These are phyloP conservation scores for Metschnikowia peoriensis DNA, from an alignment of 805 yeast species.

Conservation along the genomic window DNA sequence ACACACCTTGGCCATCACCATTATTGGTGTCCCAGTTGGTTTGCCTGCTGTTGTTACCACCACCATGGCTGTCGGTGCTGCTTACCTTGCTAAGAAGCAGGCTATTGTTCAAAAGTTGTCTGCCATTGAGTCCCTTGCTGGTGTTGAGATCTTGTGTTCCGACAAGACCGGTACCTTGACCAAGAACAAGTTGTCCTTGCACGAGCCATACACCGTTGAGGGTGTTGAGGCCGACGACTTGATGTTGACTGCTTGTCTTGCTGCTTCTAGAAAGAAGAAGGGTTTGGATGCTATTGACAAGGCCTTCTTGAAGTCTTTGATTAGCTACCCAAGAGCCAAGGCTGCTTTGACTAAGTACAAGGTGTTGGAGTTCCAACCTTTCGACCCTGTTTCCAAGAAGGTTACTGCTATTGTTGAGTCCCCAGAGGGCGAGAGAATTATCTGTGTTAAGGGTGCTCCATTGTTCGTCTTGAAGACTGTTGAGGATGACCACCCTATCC, in stretches of 20 bases:
- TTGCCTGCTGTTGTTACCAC: slow-evolving; percentile 98
- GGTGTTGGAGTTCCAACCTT: slow-evolving; percentile 94
- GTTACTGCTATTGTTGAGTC: slow-evolving; percentile 94
- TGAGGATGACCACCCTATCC: slow-evolving; percentile 95
- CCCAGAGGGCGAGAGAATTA: slow-evolving; percentile 91
- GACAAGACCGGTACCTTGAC: slow-evolving; percentile 98
- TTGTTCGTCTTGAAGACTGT: slow-evolving; percentile 94
- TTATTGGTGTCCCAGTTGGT: slow-evolving; percentile 98
- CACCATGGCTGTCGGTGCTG: slow-evolving; percentile 99
- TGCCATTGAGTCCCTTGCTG: slow-evolving; percentile 95
- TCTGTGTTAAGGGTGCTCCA: slow-evolving; percentile 98
- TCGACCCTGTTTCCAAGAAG: slow-evolving; percentile 96
- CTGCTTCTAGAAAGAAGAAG: slow-evolving; percentile 97
- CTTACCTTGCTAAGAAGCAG: slow-evolving; percentile 94
- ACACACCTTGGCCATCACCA: slow-evolving; percentile 92
- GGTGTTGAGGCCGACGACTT: slow-evolving; percentile 95
- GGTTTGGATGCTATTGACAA: slow-evolving; percentile 97
- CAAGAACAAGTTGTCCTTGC: slow-evolving; percentile 92
- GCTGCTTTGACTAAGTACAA: slow-evolving; percentile 89
- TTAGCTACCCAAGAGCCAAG: slow-evolving; percentile 87
- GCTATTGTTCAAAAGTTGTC: slow-evolving; percentile 96
- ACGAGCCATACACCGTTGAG: slow-evolving; percentile 96
- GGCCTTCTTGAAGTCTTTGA: slow-evolving; percentile 92
- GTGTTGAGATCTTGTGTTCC: slow-evolving; percentile 96
- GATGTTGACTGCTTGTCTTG: slow-evolving; percentile 96